These are phyloP conservation scores for Pseudevernia furfuracea DNA, from an alignment of 495 filamentous ascomycete genomes.

Conservation along the genomic window DNA sequence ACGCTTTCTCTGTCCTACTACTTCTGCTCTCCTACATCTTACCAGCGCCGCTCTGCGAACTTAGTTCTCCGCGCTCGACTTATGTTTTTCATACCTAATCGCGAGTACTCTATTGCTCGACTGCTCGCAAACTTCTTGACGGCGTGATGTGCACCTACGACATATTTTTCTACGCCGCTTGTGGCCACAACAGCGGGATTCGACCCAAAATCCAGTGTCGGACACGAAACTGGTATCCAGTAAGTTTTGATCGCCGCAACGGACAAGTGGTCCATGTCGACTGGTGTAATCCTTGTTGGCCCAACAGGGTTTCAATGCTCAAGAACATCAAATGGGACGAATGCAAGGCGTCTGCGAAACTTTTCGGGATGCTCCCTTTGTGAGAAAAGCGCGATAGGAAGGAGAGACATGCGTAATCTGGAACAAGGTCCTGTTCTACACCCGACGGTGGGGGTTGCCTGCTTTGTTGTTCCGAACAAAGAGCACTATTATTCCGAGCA, in stretches of 20 bases:
- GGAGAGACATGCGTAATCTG: neutral
- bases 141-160: neutral
- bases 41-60: neutral
- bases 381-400: neutral
- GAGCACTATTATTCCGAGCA: neutral
- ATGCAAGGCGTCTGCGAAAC: neutral
- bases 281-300: neutral
- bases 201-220: neutral
- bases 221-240: neutral
- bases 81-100: neutral
- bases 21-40: neutral
- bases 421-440: neutral
- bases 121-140: neutral
- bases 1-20: neutral
- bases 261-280: neutral
- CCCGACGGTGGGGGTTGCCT: neutral
- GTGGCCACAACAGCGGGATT: neutral
- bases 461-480: neutral
- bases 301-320: neutral
- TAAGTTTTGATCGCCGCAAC: neutral
- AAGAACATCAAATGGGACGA: neutral
- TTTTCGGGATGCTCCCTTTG: neutral
- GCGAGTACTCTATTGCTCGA: neutral
- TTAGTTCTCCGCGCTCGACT: neutral
- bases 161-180: neutral